Percentiles rank a stretch among this genome's conserved stretches.
phyloP scores from a whole-genome alignment of 2,329 filamentous ascomycete species.

The Penicillium rolfsii region DNA sequence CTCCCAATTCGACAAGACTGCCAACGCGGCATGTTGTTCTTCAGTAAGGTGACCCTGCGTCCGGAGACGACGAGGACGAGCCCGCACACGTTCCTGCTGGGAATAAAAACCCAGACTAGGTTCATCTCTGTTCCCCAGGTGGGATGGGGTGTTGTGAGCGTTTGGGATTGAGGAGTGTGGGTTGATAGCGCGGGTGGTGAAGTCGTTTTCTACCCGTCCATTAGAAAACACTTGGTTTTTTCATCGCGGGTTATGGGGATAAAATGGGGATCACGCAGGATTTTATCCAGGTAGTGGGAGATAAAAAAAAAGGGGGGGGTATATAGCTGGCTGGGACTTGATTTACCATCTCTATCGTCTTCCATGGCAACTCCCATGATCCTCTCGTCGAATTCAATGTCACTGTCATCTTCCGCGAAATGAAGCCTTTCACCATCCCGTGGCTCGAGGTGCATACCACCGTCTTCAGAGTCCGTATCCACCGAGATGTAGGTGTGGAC shows the following conservation, averaged over 20 bases:
- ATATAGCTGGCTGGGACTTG: neutral
- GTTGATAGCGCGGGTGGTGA: conserved; percentile 10
- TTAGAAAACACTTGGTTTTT: neutral
- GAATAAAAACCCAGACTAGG: neutral
- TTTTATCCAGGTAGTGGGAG: no score
- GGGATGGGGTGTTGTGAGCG: conserved; percentile 21
- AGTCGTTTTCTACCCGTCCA: neutral
- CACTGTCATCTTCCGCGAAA: conserved; percentile 11
- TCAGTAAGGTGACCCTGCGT: conserved; percentile 33
- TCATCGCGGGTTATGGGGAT: neutral
- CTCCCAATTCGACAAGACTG: conserved; percentile 45
- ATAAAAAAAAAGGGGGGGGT: no score
- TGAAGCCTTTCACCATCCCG: conserved; percentile 8
- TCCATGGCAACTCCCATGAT: conserved; percentile 11
- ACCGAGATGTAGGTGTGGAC: conserved; percentile 3
- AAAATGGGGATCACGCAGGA: no score
- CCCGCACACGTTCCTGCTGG: neutral
- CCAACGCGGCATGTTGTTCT: conserved; percentile 42
- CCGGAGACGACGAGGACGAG: neutral
- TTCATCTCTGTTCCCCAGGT: conserved; percentile 27
- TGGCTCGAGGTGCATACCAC: conserved; percentile 33
- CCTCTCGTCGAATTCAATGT: conserved; percentile 12
- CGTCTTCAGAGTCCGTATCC: conserved; percentile 27
- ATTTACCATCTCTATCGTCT: conserved; percentile 10
- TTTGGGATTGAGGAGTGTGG: conserved; percentile 10